Conservation (phyloP, 352 stramenopile genomes). For the Pythium monospermum region DNA sequence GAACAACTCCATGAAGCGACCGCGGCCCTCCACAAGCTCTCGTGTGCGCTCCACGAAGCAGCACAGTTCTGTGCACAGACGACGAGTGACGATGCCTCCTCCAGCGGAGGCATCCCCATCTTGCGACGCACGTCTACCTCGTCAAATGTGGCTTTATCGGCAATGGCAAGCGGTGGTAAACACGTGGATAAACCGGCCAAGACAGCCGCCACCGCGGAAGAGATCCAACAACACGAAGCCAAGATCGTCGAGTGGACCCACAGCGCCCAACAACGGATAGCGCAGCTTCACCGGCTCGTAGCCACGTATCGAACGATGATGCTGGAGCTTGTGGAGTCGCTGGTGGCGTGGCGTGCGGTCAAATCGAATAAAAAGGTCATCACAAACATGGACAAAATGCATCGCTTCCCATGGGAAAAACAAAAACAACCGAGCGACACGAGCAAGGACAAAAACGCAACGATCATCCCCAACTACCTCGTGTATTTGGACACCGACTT, state of each 20-base stretch:
- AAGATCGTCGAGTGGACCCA: not conserved
- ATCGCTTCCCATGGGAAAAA: slow-evolving; percentile 45
- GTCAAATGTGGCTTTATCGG: too few relatives aligned
- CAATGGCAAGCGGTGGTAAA: too few relatives aligned
- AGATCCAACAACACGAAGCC: not conserved
- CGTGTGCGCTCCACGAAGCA: slow-evolving; percentile 26
- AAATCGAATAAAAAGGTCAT: slow-evolving; percentile 23
- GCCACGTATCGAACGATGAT: slow-evolving; percentile 25
- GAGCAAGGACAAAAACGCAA: not conserved
- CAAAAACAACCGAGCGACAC: slow-evolving; percentile 3
- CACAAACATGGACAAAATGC: slow-evolving; percentile 35
- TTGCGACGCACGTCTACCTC: not conserved
- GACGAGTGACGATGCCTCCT: not conserved
- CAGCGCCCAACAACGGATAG: slow-evolving; percentile 23
- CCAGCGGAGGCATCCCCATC: not conserved
- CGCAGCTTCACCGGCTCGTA: slow-evolving; percentile 31
- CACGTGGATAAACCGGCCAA: not conserved
- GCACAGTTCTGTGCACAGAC: slow-evolving; percentile 15
- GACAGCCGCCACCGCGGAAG: not conserved
- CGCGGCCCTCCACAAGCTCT: slow-evolving; percentile 22
- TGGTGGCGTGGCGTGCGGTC: slow-evolving; percentile 37
- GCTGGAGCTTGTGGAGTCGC: slow-evolving; percentile 32
- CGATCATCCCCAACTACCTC: slow-evolving; percentile 43
- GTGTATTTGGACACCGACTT: slow-evolving; percentile 38
- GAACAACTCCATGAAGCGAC: slow-evolving; percentile 33